These are phyloP conservation scores for Tothia fuscella DNA, from an alignment of 2,329 filamentous ascomycete species.

Conservation along the genomic window DNA sequence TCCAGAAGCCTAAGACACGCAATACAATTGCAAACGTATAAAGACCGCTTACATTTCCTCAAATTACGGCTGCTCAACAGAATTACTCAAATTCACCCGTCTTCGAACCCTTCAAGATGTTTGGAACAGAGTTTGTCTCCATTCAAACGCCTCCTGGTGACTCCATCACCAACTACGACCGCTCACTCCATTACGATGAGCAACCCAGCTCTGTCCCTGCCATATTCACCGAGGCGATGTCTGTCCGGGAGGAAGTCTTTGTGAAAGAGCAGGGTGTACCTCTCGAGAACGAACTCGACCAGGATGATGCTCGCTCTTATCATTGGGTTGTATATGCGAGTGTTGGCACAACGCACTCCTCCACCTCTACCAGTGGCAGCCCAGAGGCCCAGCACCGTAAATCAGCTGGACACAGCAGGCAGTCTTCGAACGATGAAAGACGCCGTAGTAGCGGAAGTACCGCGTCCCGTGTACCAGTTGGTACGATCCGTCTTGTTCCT, in stretches of 20 bases:
- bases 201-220: conserved; percentile 29
- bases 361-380: conserved; percentile 11
- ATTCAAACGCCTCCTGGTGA: conserved; percentile 25
- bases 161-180: conserved; percentile 26
- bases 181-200: conserved; percentile 20
- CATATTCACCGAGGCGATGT: conserved; percentile 43
- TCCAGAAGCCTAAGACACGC: no score
- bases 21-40: no score
- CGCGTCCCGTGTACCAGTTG: conserved; percentile 46
- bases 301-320: conserved; percentile 65
- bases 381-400: conserved; percentile 27
- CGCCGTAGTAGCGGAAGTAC: conserved; percentile 23
- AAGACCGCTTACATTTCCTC: no score
- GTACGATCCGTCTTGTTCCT: conserved; percentile 68
- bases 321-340: conserved; percentile 81
- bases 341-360: conserved; percentile 32
- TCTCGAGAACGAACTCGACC: conserved; percentile 63
- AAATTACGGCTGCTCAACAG: no score
- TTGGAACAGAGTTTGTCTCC: conserved; percentile 29
- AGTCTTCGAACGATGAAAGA: conserved; percentile 25
- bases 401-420: no score
- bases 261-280: conserved; percentile 44
- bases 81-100: no score
- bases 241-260: conserved; percentile 45
- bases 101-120: no score